Percentiles rank a stretch among this genome's conserved stretches.
These are phyloP conservation scores for Chrysoporthe cubensis DNA, from an alignment of 2,329 filamentous ascomycete genomes.

Conservation along the genomic window DNA sequence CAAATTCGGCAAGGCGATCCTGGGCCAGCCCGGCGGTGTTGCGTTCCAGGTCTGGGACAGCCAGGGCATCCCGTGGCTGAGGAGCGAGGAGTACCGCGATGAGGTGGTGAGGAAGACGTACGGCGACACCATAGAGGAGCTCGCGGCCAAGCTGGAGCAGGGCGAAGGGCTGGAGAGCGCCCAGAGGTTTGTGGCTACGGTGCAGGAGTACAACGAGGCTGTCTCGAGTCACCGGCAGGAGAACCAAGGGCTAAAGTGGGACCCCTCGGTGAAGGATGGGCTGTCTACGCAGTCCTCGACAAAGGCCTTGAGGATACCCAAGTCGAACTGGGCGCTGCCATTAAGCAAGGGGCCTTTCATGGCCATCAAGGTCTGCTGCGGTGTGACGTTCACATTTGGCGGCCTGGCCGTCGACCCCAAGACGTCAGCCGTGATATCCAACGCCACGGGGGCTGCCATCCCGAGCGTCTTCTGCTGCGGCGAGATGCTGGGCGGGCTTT, in stretches of 20 bases:
- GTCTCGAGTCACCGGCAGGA: slow-evolving; percentile 51
- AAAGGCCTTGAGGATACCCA: slow-evolving; percentile 51
- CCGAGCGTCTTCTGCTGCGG: slow-evolving; percentile 63
- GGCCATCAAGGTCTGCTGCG: slow-evolving; percentile 66
- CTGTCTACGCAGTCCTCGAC: slow-evolving; percentile 60
- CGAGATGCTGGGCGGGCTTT: slow-evolving; percentile 69
- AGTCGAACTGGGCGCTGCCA: slow-evolving; percentile 69
- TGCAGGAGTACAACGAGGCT: slow-evolving; percentile 62
- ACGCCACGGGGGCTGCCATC: slow-evolving; percentile 49
- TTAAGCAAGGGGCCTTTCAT: slow-evolving; percentile 61
- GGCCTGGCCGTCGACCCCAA: slow-evolving; percentile 60
- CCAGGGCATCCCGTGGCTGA: slow-evolving; percentile 54
- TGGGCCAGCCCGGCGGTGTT: slow-evolving; percentile 59
- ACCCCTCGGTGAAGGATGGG: slow-evolving; percentile 65
- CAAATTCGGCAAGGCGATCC: slow-evolving; percentile 64
- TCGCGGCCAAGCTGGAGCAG: slow-evolving; percentile 53
- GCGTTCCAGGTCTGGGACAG: slow-evolving; percentile 71
- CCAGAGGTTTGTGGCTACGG: slow-evolving; percentile 53
- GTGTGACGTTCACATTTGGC: slow-evolving; percentile 72
- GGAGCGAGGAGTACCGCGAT: slow-evolving; percentile 64
- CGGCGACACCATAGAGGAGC: slow-evolving; percentile 55
- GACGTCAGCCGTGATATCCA: slow-evolving; percentile 56
- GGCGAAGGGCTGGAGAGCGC: slow-evolving; percentile 51
- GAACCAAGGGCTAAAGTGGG: slow-evolving; percentile 51
- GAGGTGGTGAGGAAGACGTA: slow-evolving; percentile 58